phyloP scores from a whole-genome alignment of 768 basidiomycete species.

The Daedaleopsis nitida region DNA sequence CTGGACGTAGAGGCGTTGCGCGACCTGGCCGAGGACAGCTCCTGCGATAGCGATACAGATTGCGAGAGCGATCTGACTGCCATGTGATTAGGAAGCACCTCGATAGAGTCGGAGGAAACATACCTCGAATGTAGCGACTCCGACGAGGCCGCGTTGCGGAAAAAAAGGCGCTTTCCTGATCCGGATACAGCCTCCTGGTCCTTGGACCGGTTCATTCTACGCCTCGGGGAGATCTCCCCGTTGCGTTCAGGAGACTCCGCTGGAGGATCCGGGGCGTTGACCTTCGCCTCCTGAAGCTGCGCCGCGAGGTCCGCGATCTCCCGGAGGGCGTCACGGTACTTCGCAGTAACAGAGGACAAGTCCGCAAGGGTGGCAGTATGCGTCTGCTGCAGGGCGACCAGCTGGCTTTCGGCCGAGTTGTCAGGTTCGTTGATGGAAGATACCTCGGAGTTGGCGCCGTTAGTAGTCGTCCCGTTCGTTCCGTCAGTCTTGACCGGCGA shows the following conservation, averaged over 20 bases:
- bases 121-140: conserved; percentile 90
- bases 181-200: conserved; percentile 55
- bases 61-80: conserved; percentile 80
- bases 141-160: conserved; percentile 79
- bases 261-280: conserved; percentile 49
- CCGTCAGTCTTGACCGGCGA: conserved; percentile 21
- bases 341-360: conserved; percentile 72
- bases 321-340: conserved; percentile 86
- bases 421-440: conserved; percentile 34
- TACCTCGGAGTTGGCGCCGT: conserved; percentile 20
- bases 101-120: conserved; percentile 19
- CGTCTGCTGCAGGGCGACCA: conserved; percentile 76
- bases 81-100: conserved; percentile 22
- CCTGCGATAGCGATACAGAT: conserved; percentile 97
- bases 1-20: conserved; percentile 83
- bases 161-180: conserved; percentile 73
- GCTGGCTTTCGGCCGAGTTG: conserved; percentile 55
- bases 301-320: conserved; percentile 92
- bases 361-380: conserved; percentile 81
- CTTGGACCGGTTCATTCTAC: conserved; percentile 53
- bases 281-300: conserved; percentile 87
- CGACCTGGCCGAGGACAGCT: conserved; percentile 85
- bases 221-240: conserved; percentile 50
- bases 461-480: conserved; percentile 27
- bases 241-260: conserved; percentile 46